These are phyloP conservation scores for Sphaerulina musiva DNA, from an alignment of 2,329 filamentous ascomycete species.

Conservation along the genomic window DNA sequence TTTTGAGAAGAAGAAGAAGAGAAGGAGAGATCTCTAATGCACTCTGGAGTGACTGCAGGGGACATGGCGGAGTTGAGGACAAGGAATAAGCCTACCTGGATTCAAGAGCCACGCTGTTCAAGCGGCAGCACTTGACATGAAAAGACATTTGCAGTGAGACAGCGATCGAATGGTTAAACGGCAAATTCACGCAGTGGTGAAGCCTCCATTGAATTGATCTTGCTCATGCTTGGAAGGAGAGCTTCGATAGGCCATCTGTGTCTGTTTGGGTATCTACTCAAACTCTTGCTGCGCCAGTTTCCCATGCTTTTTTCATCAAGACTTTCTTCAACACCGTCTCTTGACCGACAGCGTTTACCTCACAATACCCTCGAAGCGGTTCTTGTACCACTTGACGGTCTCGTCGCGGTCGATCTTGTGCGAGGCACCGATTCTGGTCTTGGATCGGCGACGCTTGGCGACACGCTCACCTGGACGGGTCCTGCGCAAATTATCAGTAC, in stretches of 20 bases:
- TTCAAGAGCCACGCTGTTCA: no score
- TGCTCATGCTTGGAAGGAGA: conserved; percentile 30
- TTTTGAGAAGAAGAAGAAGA: no score
- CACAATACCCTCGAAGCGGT: conserved; percentile 96
- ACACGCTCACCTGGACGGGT: conserved; percentile 98
- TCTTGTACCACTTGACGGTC: conserved; percentile 97
- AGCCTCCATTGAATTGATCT: conserved; percentile 35
- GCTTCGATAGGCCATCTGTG: conserved; percentile 35
- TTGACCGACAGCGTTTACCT: conserved; percentile 59
- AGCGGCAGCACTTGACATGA: no score
- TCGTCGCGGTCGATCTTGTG: conserved; percentile 93
- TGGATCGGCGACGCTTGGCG: conserved; percentile 84
- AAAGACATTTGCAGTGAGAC: conserved; percentile 25
- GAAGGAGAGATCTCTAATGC: no score
- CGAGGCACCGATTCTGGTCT: conserved; percentile 75
- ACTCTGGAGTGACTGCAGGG: no score
- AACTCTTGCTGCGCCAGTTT: conserved; percentile 21
- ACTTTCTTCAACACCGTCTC: conserved; percentile 5
- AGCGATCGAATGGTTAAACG: conserved; percentile 34
- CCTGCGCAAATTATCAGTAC: conserved; percentile 38
- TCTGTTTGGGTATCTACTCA: conserved; percentile 28
- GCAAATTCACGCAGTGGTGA: conserved; percentile 30
- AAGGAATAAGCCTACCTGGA: no score
- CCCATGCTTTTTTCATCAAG: conserved; percentile 20
- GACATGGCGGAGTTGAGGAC: no score